Percentiles rank a stretch among this genome's conserved stretches.
Evolutionary conservation across 2,329 filamentous ascomycete species (phyloP).

Genomic region (Botrytis sinoallii): DNA sequence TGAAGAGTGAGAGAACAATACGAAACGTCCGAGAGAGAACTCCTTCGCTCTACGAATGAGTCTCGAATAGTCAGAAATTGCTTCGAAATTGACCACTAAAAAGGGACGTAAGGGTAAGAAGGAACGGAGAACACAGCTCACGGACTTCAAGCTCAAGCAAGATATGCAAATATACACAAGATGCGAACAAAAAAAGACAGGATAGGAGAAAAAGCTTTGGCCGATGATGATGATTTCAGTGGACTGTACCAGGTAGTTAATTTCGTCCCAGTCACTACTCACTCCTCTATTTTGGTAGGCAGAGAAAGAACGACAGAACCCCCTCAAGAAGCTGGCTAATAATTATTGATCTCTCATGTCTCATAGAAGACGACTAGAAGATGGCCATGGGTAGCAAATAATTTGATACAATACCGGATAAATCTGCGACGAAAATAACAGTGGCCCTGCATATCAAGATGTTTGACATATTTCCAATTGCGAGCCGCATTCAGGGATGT

Average conservation of each 20-base stretch:
- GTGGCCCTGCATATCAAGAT: background rate
- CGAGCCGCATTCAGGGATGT: background rate
- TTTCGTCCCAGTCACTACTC: background rate
- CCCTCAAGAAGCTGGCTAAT: background rate
- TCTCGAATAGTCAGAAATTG: slow-evolving; percentile 10
- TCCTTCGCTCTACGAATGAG: slow-evolving; percentile 15
- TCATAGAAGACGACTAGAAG: background rate
- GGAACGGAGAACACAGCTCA: slow-evolving; percentile 12
- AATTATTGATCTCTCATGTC: slow-evolving; percentile 1
- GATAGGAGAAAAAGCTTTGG: slow-evolving; percentile 16
- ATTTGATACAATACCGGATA: background rate
- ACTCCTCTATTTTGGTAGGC: background rate
- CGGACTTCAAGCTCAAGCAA: slow-evolving; percentile 7
- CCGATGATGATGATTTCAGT: slow-evolving; percentile 6
- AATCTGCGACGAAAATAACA: slow-evolving; percentile 12
- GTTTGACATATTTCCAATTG: slow-evolving; percentile 4
- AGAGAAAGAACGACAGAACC: background rate
- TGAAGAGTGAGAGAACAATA: slow-evolving; percentile 25
- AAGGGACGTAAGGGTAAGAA: slow-evolving; percentile 14
- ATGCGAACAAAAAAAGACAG: slow-evolving; percentile 9
- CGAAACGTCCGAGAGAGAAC: slow-evolving; percentile 30
- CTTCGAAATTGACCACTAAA: slow-evolving; percentile 16
- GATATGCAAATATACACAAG: slow-evolving; percentile 13
- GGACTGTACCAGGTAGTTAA: background rate
- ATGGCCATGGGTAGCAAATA: background rate